Evolutionary conservation across 352 stramenopile species (phyloP).

Genomic region (Pythium grandisporangium): DNA sequence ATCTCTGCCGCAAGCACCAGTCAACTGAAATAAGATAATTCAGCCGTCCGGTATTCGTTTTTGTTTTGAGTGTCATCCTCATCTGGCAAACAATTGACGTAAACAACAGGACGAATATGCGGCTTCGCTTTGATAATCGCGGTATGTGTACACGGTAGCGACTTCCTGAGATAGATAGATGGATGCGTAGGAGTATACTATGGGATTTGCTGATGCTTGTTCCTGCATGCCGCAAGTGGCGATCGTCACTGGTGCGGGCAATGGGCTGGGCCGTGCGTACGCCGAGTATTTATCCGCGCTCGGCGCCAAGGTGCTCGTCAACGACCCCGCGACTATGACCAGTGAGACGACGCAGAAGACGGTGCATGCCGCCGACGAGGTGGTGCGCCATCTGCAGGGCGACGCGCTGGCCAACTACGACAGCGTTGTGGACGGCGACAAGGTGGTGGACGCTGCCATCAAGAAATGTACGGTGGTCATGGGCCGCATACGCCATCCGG

Average conservation of each 20-base stretch:
- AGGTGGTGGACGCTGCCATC: conserved; percentile 77
- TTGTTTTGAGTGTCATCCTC: too few relatives aligned
- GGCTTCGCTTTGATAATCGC: conserved; percentile 50
- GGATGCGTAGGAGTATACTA: too few relatives aligned
- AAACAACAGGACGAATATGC: too few relatives aligned
- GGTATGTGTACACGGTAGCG: conserved; percentile 12
- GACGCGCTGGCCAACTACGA: conserved; percentile 65
- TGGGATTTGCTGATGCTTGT: too few relatives aligned
- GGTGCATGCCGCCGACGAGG: conserved; percentile 39
- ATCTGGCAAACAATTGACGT: too few relatives aligned
- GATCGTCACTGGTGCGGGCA: conserved; percentile 80
- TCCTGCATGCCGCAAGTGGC: too few relatives aligned
- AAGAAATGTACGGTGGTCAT: conserved; percentile 72
- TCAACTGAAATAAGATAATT: too few relatives aligned
- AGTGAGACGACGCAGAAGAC: conserved; percentile 18
- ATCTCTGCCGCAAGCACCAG: too few relatives aligned
- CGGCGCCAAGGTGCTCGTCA: conserved; percentile 75
- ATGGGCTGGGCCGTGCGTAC: conserved; percentile 79
- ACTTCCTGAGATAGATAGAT: background rate
- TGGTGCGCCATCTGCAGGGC: conserved; percentile 39
- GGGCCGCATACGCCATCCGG: too few relatives aligned
- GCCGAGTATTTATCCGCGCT: conserved; percentile 59
- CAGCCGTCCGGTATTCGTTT: too few relatives aligned
- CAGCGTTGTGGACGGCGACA: conserved; percentile 58
- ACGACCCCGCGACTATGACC: conserved; percentile 47